A percentile compares a stretch with the other conserved stretches of the same genome.
These are phyloP conservation scores for Exsudoporus floridanus DNA, from an alignment of 1,284 basidiomycete genomes.

Conservation along the genomic window DNA sequence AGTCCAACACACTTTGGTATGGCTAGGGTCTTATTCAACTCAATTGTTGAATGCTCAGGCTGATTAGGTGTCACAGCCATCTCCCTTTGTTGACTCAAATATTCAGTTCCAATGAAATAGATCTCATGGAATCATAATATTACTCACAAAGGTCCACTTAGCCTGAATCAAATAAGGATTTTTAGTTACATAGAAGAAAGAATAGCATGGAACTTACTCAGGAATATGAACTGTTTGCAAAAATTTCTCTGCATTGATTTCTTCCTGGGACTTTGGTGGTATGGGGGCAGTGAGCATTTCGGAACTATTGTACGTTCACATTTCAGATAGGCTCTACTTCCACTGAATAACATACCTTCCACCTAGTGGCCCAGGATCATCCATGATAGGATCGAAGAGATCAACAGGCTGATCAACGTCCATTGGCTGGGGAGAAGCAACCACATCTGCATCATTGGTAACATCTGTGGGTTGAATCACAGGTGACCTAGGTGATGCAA, in stretches of 20 bases:
- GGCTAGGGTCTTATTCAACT: conserved; percentile 15
- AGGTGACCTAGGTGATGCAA: conserved; percentile 15
- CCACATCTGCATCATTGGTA: not conserved
- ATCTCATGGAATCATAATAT: not conserved
- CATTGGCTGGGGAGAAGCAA: conserved; percentile 27
- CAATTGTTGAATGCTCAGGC: conserved; percentile 1
- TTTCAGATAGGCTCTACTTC: not conserved
- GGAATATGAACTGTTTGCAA: conserved; percentile 28
- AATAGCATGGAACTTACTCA: conserved; percentile 15
- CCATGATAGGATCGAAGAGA: conserved; percentile 13
- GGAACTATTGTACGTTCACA: not conserved
- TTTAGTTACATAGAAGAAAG: not conserved
- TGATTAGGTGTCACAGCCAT: not conserved
- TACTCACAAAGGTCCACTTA: conserved; percentile 27
- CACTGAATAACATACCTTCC: conserved; percentile 10
- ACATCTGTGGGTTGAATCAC: not conserved
- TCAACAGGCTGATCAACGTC: conserved; percentile 21
- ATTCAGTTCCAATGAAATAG: not conserved
- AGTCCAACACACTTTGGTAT: conserved; percentile 26
- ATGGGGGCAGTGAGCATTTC: conserved; percentile 6
- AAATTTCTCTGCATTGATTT: conserved; percentile 26
- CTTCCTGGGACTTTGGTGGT: conserved; percentile 19
- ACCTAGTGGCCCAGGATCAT: conserved; percentile 7
- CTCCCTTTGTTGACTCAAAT: conserved; percentile 16
- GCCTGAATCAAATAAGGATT: conserved; percentile 12